A percentile compares a stretch with the other conserved stretches of the same genome.
phyloP scores from a whole-genome alignment of 768 basidiomycete genomes.

The Termitomyces sp. region DNA sequence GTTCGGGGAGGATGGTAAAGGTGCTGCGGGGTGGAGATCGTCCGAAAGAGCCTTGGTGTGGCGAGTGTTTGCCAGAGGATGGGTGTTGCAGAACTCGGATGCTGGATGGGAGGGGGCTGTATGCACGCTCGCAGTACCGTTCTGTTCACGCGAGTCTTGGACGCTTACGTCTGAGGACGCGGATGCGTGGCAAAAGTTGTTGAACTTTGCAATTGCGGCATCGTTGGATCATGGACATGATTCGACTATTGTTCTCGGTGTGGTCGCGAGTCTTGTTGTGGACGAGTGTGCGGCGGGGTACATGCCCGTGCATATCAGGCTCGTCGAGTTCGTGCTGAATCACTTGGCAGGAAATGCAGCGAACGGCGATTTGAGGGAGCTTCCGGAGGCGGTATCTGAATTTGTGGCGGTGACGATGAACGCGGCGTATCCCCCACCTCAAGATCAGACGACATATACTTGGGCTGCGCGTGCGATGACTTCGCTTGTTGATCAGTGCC shows the following conservation, averaged over 20 bases:
- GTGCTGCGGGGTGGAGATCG: conserved; percentile 30
- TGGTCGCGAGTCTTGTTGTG: conserved; percentile 44
- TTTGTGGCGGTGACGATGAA: conserved; percentile 59
- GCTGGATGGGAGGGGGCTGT: conserved; percentile 53
- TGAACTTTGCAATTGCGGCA: conserved; percentile 47
- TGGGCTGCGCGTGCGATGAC: conserved; percentile 64
- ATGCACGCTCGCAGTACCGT: conserved; percentile 58
- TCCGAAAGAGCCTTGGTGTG: conserved; percentile 52
- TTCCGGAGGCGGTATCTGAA: conserved; percentile 53
- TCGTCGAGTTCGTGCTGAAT: conserved; percentile 60
- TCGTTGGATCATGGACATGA: conserved; percentile 63
- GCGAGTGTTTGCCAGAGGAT: conserved; percentile 52
- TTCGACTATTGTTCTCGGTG: conserved; percentile 47
- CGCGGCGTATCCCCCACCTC: conserved; percentile 64
- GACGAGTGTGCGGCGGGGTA: conserved; percentile 3
- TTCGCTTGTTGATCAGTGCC: conserved; percentile 52
- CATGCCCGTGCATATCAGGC: conserved; percentile 29
- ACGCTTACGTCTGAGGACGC: conserved; percentile 44
- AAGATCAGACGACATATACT: conserved; percentile 47
- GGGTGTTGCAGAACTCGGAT: conserved; percentile 40
- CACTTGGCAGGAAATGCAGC: conserved; percentile 40
- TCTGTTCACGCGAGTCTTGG: conserved; percentile 33
- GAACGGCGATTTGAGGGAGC: conserved; percentile 37
- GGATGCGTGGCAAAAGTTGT: conserved; percentile 55
- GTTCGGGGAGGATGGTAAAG: conserved; percentile 23